Conservation (phyloP, 2,329 filamentous ascomycete genomes). For the Cercospora sojina region DNA sequence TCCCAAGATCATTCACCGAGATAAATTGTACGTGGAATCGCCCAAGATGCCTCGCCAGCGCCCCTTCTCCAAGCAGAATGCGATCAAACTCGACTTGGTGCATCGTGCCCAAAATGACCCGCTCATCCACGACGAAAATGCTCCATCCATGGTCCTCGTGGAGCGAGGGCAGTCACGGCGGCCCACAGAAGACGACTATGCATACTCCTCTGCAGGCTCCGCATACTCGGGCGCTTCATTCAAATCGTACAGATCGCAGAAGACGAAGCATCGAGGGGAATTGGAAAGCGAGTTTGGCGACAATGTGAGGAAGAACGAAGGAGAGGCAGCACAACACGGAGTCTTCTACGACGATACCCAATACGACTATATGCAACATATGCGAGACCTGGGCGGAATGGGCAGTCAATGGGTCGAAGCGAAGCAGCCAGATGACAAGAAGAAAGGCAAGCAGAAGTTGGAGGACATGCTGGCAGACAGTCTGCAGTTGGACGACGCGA, state of each 20-base stretch:
- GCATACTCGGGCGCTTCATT: constrained; percentile 38
- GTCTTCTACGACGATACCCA: constrained; percentile 92
- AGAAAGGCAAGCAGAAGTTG: constrained; percentile 70
- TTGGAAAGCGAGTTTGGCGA: constrained; percentile 72
- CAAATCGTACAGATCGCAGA: constrained; percentile 33
- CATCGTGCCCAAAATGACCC: constrained; percentile 97
- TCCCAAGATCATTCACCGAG: neutral
- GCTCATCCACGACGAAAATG: constrained; percentile 86
- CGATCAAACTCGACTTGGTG: constrained; percentile 89
- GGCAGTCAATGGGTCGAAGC: constrained; percentile 78
- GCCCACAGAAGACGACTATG: constrained; percentile 30
- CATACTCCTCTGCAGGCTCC: constrained; percentile 32
- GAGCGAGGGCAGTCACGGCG: constrained; percentile 47
- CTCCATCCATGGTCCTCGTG: constrained; percentile 87
- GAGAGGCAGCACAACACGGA: constrained; percentile 90
- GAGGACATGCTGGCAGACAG: constrained; percentile 73
- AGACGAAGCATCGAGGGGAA: constrained; percentile 59
- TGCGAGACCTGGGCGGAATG: constrained; percentile 73
- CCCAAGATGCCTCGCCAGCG: constrained; percentile 68
- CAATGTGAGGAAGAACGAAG: constrained; percentile 80
- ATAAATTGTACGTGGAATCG: neutral
- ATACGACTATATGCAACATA: constrained; percentile 99
- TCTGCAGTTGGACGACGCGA: constrained; percentile 46
- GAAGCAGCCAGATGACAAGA: constrained; percentile 53
- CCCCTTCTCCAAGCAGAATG: constrained; percentile 88